These are phyloP conservation scores for Aspergillus unguis DNA, from an alignment of 2,329 filamentous ascomycete species.

Conservation along the genomic window DNA sequence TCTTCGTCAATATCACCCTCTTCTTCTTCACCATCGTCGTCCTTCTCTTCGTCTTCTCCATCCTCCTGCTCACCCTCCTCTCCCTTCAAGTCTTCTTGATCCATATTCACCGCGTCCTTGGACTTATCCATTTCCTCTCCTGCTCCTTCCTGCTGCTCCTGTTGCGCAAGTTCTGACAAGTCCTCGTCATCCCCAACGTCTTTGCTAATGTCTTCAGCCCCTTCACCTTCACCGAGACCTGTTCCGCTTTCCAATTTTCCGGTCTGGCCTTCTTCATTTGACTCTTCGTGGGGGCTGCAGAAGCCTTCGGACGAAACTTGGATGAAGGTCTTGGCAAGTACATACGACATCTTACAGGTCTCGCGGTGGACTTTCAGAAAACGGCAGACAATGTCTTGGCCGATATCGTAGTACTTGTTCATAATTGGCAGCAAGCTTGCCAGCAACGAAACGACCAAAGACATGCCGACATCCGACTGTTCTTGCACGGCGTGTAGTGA, in stretches of 20 bases:
- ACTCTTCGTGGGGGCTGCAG: slow-evolving; percentile 81
- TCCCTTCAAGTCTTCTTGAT: slow-evolving; percentile 85
- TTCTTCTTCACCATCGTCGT: slow-evolving; percentile 60
- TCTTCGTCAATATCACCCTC: slow-evolving; percentile 76
- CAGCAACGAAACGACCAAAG: slow-evolving; percentile 56
- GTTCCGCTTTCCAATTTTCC: slow-evolving; percentile 88
- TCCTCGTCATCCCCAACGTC: slow-evolving; percentile 94
- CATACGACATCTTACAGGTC: slow-evolving; percentile 69
- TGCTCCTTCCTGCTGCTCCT: slow-evolving; percentile 63
- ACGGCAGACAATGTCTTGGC: slow-evolving; percentile 55
- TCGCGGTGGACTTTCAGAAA: slow-evolving; percentile 65
- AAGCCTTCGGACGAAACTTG: slow-evolving; percentile 82
- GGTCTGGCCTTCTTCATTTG: slow-evolving; percentile 64
- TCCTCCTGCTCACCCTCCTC: slow-evolving; percentile 63
- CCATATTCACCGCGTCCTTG: slow-evolving; percentile 54
- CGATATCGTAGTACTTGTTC: slow-evolving; percentile 66
- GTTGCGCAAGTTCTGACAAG: slow-evolving; percentile 82
- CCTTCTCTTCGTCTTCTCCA: slow-evolving; percentile 50
- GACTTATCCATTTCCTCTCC: slow-evolving; percentile 45
- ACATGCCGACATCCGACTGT: slow-evolving; percentile 40
- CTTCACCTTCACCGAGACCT: slow-evolving; percentile 90
- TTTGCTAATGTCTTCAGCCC: slow-evolving; percentile 96
- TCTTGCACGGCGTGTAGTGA: slow-evolving; percentile 48
- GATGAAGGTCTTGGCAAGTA: slow-evolving; percentile 72
- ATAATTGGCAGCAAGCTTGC: slow-evolving; percentile 67